phyloP scores from a whole-genome alignment of 2,329 filamentous ascomycete genomes.

The Monosporascus sp. region DNA sequence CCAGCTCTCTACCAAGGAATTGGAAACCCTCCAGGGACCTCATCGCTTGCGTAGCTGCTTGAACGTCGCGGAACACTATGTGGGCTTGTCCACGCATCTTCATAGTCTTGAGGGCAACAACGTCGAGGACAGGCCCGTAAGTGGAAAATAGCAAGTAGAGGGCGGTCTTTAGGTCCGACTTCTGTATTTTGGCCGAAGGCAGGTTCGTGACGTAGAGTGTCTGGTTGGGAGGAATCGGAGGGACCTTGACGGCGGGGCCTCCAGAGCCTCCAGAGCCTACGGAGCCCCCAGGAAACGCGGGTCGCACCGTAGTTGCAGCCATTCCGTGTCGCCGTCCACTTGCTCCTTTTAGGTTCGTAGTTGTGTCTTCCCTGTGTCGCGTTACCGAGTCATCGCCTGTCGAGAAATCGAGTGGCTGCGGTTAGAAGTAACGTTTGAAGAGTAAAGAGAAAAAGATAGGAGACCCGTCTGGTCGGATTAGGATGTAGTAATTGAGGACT shows the following conservation, averaged over 20 bases:
- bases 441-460: too few relatives aligned
- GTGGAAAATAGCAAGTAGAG: conserved; percentile 93
- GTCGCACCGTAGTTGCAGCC: conserved; percentile 24
- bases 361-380: neutral
- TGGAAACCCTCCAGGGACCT: conserved; percentile 78
- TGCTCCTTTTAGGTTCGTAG: neutral
- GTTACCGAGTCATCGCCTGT: neutral
- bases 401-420: neutral
- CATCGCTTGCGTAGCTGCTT: conserved; percentile 93
- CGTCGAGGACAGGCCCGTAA: conserved; percentile 86
- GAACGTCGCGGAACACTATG: conserved; percentile 81
- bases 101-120: conserved; percentile 80
- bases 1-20: conserved; percentile 81
- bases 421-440: too few relatives aligned
- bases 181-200: conserved; percentile 79
- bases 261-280: conserved; percentile 4
- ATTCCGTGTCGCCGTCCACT: conserved; percentile 18
- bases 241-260: conserved; percentile 40
- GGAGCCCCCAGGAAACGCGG: too few relatives aligned
- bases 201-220: conserved; percentile 88
- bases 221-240: conserved; percentile 63
- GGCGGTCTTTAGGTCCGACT: conserved; percentile 76
- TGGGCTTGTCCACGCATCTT: conserved; percentile 97
- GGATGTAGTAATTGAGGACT: too few relatives aligned
- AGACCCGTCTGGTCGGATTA: too few relatives aligned